Evolutionary conservation across 2,329 filamentous ascomycete genomes (phyloP).

Genomic region (Trichoderma arundinaceum): DNA sequence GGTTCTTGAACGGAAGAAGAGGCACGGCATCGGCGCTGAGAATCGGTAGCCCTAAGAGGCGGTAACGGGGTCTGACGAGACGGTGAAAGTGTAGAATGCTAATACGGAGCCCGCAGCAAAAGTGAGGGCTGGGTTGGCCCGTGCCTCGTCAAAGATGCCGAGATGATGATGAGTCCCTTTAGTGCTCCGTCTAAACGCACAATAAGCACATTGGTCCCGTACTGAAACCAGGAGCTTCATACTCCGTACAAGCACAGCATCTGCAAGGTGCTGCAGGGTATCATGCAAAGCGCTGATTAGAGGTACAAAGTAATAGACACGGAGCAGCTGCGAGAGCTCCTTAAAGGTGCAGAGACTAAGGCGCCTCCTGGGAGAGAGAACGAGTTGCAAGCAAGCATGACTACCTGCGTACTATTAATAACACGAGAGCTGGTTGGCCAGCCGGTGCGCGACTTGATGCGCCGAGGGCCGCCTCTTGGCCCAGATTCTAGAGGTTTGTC

Average conservation of each 20-base stretch:
- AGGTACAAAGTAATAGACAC: too few relatives aligned
- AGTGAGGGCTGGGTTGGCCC: background rate
- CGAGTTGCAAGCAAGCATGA: background rate
- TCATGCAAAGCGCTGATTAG: background rate
- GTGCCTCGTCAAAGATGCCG: constrained; percentile 15
- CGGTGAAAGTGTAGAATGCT: background rate
- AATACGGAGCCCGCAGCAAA: background rate
- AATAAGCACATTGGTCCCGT: background rate
- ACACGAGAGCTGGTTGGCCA: constrained; percentile 6
- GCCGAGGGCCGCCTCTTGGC: background rate
- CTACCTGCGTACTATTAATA: constrained; percentile 27
- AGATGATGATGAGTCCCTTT: constrained; percentile 19
- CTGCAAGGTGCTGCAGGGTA: constrained; percentile 1
- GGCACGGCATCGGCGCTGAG: too few relatives aligned
- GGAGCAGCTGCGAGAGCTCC: too few relatives aligned
- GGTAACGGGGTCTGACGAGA: background rate
- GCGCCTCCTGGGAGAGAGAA: too few relatives aligned
- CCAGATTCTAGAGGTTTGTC: background rate
- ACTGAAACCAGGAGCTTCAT: constrained; percentile 21
- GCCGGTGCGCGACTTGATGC: background rate
- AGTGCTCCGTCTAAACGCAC: background rate
- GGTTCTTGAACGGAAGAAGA: too few relatives aligned
- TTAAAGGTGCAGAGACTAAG: too few relatives aligned
- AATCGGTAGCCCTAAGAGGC: background rate
- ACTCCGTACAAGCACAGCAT: background rate